A percentile compares a stretch with the other conserved stretches of the same genome.
phyloP scores from a whole-genome alignment of 257 asterid species.

The Nicotiana otophora region DNA sequence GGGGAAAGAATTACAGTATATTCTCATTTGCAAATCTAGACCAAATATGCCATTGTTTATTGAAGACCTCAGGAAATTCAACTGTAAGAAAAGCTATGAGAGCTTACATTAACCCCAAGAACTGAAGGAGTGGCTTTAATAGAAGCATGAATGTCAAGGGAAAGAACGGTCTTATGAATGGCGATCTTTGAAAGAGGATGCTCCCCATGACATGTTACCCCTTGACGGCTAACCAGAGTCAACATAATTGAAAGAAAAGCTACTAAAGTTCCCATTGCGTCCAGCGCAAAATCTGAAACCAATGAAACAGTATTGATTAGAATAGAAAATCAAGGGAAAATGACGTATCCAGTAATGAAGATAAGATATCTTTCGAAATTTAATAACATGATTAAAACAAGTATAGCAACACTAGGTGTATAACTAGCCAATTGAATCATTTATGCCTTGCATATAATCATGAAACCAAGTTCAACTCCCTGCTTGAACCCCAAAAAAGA shows the following conservation, averaged over 20 bases:
- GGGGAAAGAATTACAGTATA: background rate
- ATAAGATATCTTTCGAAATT: background rate
- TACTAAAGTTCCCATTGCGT: conserved; percentile 38
- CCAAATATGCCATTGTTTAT: background rate
- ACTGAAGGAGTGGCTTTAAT: conserved; percentile 67
- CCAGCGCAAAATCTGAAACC: conserved; percentile 9
- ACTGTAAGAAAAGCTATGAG: background rate
- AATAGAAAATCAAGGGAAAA: background rate
- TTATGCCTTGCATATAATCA: background rate
- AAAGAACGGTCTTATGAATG: conserved; percentile 54
- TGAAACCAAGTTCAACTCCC: background rate
- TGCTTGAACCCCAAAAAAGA: background rate
- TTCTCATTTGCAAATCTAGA: background rate
- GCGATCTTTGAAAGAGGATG: conserved; percentile 70
- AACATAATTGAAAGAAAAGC: conserved; percentile 37
- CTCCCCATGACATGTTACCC: conserved; percentile 56
- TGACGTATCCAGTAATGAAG: background rate
- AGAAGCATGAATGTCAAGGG: conserved; percentile 45
- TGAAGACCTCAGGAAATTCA: background rate
- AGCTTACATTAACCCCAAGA: conserved; percentile 60
- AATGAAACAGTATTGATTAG: background rate
- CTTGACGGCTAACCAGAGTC: conserved; percentile 37
- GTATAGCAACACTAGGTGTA: background rate
- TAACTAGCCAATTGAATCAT: background rate
- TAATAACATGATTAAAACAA: background rate